These are phyloP conservation scores for Chiua virens DNA, from an alignment of 768 basidiomycete genomes.

Conservation along the genomic window DNA sequence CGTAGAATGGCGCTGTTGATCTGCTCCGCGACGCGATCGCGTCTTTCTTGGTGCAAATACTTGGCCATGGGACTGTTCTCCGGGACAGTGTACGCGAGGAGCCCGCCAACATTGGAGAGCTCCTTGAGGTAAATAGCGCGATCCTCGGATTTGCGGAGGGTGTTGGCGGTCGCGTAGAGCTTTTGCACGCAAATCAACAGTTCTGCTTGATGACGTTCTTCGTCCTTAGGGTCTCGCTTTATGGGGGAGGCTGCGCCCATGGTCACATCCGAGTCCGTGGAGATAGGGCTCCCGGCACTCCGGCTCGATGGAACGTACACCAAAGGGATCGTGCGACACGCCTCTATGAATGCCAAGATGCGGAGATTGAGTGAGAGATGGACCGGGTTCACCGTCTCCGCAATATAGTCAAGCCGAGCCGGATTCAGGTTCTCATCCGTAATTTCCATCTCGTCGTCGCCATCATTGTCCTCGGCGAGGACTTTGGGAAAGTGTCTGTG, in stretches of 20 bases:
- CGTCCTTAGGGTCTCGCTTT: slow-evolving; percentile 27
- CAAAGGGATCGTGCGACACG: slow-evolving; percentile 72
- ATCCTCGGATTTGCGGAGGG: slow-evolving; percentile 54
- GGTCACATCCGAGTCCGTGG: slow-evolving; percentile 8
- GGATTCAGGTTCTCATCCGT: slow-evolving; percentile 28
- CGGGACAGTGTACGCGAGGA: slow-evolving; percentile 83
- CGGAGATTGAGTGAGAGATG: slow-evolving; percentile 84
- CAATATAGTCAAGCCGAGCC: slow-evolving; percentile 46
- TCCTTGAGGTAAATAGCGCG: slow-evolving; percentile 65
- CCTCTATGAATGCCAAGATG: slow-evolving; percentile 85
- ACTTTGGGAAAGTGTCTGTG: slow-evolving; percentile 77
- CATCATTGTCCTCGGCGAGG: slow-evolving; percentile 35
- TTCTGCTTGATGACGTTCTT: slow-evolving; percentile 43
- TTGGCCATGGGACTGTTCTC: slow-evolving; percentile 72
- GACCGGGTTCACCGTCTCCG: slow-evolving; percentile 66
- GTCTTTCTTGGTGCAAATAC: slow-evolving; percentile 74
- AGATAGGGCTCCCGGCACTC: slow-evolving; percentile 5
- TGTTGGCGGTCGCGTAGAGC: slow-evolving; percentile 60
- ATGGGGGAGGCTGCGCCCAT: slow-evolving; percentile 4
- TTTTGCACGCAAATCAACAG: slow-evolving; percentile 63
- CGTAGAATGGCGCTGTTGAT: slow-evolving; percentile 85
- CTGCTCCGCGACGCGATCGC: slow-evolving; percentile 83
- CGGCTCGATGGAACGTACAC: slow-evolving; percentile 34
- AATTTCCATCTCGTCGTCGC: slow-evolving; percentile 12
- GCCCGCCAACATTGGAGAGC: slow-evolving; percentile 67